phyloP scores from a whole-genome alignment of 2,329 filamentous ascomycete species.

The Chalaropsis ovoidea region DNA sequence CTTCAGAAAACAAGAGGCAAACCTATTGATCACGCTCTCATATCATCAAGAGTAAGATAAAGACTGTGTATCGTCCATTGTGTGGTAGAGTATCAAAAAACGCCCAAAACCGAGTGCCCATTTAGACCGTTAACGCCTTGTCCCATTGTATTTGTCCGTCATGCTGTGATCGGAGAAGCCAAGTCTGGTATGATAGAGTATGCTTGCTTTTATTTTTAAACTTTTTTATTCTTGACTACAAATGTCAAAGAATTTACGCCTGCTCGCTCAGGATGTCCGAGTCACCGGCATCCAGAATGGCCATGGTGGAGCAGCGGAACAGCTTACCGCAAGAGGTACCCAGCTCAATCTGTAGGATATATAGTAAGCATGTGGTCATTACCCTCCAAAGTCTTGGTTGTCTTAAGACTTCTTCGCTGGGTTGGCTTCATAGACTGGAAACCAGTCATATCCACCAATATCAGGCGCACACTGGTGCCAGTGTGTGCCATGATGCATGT shows the following conservation, averaged over 20 bases:
- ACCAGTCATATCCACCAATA: slow-evolving; percentile 27
- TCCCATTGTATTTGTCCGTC: slow-evolving; percentile 13
- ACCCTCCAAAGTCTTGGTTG: slow-evolving; percentile 75
- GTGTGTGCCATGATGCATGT: slow-evolving; percentile 2
- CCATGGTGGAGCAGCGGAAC: slow-evolving; percentile 96
- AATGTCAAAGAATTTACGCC: slow-evolving; percentile 27
- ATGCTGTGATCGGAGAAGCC: slow-evolving; percentile 13
- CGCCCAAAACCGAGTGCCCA: slow-evolving; percentile 7
- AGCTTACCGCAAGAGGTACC: slow-evolving; percentile 98
- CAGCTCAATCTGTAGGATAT: slow-evolving; percentile 70
- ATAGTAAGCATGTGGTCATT: slow-evolving; percentile 46
- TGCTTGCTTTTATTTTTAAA: slow-evolving; percentile 18
- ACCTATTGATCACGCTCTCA: neutral
- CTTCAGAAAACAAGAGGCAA: slow-evolving; percentile 12
- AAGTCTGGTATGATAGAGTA: slow-evolving; percentile 12
- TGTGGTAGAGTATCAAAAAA: slow-evolving; percentile 16
- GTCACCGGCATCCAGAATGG: slow-evolving; percentile 93
- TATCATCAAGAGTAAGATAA: neutral
- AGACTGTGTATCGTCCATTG: neutral
- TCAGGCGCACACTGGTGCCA: neutral
- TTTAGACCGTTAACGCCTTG: slow-evolving; percentile 22
- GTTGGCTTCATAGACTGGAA: slow-evolving; percentile 40
- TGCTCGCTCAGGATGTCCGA: slow-evolving; percentile 88
- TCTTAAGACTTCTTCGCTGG: slow-evolving; percentile 80
- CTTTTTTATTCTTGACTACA: slow-evolving; percentile 19